Percentiles rank a stretch among this genome's conserved stretches.
Conservation (phyloP, 169 alveolate genomes). For the Plasmodium inui region DNA sequence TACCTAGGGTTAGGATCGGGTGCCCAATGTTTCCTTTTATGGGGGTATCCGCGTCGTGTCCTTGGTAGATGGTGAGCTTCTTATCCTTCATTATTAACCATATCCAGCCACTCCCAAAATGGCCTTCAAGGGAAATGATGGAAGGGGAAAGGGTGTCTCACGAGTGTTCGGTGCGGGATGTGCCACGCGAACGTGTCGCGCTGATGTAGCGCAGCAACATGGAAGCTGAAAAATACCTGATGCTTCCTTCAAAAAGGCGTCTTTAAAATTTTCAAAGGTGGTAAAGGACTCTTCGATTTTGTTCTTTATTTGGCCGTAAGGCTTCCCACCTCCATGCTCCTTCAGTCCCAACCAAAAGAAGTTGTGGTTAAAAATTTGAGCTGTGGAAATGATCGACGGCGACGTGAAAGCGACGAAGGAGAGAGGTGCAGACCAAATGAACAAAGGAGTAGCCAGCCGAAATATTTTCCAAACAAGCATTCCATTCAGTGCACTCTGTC, state of each 20-base stretch:
- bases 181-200: background rate
- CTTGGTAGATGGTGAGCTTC: slow-evolving; percentile 86
- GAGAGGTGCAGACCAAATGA: background rate
- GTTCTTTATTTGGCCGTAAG: slow-evolving; percentile 85
- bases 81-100: slow-evolving; percentile 87
- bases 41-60: slow-evolving; percentile 92
- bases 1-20: slow-evolving; percentile 89
- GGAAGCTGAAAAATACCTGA: slow-evolving; percentile 8
- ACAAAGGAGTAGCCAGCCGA: background rate
- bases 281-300: slow-evolving; percentile 90
- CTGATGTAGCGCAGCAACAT: background rate
- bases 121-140: slow-evolving; percentile 40
- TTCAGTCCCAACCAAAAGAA: slow-evolving; percentile 87
- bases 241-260: slow-evolving; percentile 80
- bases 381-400: slow-evolving; percentile 8
- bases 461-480: background rate
- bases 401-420: background rate
- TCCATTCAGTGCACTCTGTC: background rate
- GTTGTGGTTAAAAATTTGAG: slow-evolving; percentile 81
- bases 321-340: slow-evolving; percentile 92
- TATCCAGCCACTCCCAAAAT: slow-evolving; percentile 96
- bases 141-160: background rate
- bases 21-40: slow-evolving; percentile 83
- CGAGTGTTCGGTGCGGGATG: background rate
- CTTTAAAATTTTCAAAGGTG: slow-evolving; percentile 86